phyloP scores from a whole-genome alignment of 2,329 filamentous ascomycete species.

The Epichloe gansuensis region DNA sequence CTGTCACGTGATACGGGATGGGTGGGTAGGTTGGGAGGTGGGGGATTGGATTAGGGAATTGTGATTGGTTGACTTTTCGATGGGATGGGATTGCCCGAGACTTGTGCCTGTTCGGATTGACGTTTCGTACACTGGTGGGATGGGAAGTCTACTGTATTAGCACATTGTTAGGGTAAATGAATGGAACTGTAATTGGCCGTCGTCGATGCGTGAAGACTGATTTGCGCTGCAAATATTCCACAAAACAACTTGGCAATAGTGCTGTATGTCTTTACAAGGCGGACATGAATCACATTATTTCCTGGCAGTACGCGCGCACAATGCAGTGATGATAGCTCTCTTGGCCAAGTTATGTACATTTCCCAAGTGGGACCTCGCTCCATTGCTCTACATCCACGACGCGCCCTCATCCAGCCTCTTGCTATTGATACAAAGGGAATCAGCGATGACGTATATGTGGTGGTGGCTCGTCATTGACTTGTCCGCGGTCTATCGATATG shows the following conservation, averaged over 20 bases:
- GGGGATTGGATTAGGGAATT: not conserved
- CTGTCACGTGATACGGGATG: constrained; percentile 8
- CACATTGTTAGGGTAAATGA: too few species aligned
- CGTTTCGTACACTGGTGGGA: too few species aligned
- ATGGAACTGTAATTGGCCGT: too few species aligned
- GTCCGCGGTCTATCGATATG: constrained; percentile 55
- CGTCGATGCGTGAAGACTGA: too few species aligned
- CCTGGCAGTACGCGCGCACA: not conserved
- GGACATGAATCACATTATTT: not conserved
- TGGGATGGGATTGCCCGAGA: not conserved
- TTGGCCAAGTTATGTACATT: not conserved
- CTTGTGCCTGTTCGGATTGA: too few species aligned
- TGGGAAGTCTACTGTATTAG: too few species aligned
- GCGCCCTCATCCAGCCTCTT: not conserved
- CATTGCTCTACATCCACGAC: not conserved
- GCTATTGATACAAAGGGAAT: constrained; percentile 1
- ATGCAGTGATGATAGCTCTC: not conserved
- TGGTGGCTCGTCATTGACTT: not conserved
- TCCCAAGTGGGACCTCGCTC: not conserved
- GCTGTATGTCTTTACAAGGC: not conserved
- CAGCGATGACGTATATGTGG: not conserved
- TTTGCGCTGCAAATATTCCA: too few species aligned
- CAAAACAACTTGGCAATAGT: not conserved
- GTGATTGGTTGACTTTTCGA: constrained; percentile 4
- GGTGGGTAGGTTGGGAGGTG: not conserved